Conservation (phyloP, 768 basidiomycete species). For the Glaciozyma martinii region DNA sequence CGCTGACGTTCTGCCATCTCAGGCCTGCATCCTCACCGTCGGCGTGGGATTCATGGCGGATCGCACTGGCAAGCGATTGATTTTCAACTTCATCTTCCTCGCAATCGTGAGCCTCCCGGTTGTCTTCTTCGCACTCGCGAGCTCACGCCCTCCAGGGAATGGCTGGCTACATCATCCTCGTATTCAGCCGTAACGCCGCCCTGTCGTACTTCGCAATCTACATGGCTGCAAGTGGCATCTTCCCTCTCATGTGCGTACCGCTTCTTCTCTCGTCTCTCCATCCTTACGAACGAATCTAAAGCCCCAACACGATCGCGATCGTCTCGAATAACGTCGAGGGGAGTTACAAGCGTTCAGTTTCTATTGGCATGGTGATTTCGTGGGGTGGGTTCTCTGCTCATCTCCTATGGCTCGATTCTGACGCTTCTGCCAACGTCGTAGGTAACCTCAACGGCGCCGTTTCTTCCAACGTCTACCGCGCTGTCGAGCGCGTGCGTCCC, state of each 20-base stretch:
- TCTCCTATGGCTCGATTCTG: neutral
- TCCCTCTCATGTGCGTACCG: constrained; percentile 59
- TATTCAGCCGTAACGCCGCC: constrained; percentile 53
- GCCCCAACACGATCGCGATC: too few relatives aligned
- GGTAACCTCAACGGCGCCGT: neutral
- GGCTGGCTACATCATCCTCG: constrained; percentile 61
- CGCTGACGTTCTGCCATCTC: neutral
- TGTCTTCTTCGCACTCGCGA: neutral
- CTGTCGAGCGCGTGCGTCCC: neutral
- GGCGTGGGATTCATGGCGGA: neutral
- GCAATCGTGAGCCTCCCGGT: neutral
- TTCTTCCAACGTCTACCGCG: neutral
- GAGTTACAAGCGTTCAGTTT: constrained; percentile 63
- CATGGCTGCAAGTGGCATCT: constrained; percentile 66
- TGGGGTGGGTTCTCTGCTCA: constrained; percentile 38
- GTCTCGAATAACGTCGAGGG: constrained; percentile 63
- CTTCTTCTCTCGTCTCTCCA: too few relatives aligned
- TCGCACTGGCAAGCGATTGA: neutral
- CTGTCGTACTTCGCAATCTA: constrained; percentile 66
- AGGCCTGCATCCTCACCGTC: neutral
- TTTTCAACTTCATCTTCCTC: neutral
- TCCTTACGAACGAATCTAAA: too few relatives aligned
- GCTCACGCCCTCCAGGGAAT: constrained; percentile 31
- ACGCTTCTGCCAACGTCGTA: neutral
- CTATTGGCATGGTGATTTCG: constrained; percentile 52